Base-by-base conservation (phyloP, 805 yeast species). In the Candida ponderosae region DNA sequence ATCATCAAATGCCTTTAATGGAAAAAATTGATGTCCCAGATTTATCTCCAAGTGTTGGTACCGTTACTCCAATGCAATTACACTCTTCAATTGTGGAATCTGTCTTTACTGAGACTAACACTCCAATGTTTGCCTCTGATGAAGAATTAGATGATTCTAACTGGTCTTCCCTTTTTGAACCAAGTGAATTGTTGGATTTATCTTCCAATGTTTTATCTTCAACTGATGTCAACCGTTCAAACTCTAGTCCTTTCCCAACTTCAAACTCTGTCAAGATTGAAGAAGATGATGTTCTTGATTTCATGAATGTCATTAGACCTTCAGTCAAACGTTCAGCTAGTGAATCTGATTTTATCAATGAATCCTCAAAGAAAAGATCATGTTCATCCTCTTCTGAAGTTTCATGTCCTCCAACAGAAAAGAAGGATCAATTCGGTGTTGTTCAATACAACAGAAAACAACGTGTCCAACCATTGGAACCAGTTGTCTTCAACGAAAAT, bases 361-460 rank as follows among this genome's bases (percentile, higher is more conserved):
- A n/a, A 31, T 32, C 17, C n/a, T 21, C 24, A n/a, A 29, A 14
- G 9, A 32, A 30, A 13, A 32, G 33, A 30, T 33, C 31, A 34
- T 38, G 17, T 32, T 15, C 20, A 35, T 41, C n/a, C 20, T 35
- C 47, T 8, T 35, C 40, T 4, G 32, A 44, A 27, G 31, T 37
- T 29, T 28, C 35, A 32, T 48, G 41, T 31, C 48, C 47, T 39
- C 34, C 42, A 33, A 33, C 38, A 45, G 40, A 27, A 31, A 23
- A 20, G 34, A 33, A 29, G 41, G 95, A 87, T 59, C 79, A 75
- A 46, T 66, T 83, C 37, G 96, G 95, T 29, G 72, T 81, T 52
- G 77, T 83, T 35, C 63, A 81, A 33, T 86, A 85, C 68, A 75
- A 79, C 48, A 77, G 88, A 59, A 88, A 87, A 68, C 83, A 76